Evolutionary conservation across 306 rosid species (phyloP).

Genomic region (Styphnolobium japonicum): DNA sequence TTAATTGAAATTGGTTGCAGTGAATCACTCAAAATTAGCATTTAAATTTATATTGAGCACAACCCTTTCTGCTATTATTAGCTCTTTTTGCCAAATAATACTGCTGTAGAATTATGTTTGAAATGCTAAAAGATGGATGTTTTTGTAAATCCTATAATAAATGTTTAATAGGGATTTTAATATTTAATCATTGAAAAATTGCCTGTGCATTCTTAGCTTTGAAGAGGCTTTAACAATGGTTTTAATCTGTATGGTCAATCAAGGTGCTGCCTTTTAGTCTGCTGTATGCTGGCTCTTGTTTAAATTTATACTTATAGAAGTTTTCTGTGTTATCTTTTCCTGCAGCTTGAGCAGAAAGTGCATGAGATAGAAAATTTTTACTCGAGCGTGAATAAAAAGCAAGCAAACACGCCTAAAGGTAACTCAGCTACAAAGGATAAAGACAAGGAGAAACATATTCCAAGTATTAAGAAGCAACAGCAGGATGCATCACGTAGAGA

Average conservation of each 20-base stretch:
- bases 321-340: slow-evolving; percentile 12
- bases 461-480: slow-evolving; percentile 75
- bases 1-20: not conserved
- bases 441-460: slow-evolving; percentile 66
- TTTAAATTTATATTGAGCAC: not conserved
- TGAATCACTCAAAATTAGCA: not conserved
- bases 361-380: slow-evolving; percentile 60
- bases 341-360: slow-evolving; percentile 73
- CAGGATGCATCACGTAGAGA: slow-evolving; percentile 76
- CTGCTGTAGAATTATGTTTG: not conserved
- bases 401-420: slow-evolving; percentile 46
- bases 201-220: not conserved
- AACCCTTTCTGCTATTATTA: not conserved
- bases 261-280: not conserved
- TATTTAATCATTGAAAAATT: slow-evolving; percentile 1
- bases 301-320: not conserved
- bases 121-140: not conserved
- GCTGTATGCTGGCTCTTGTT: slow-evolving; percentile 12
- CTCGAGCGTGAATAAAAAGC: slow-evolving; percentile 41
- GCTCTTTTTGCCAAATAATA: not conserved
- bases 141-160: not conserved
- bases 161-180: not conserved
- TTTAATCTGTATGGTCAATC: not conserved
- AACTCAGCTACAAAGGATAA: slow-evolving; percentile 58
- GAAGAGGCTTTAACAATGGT: not conserved